phyloP scores from a whole-genome alignment of 768 basidiomycete genomes.

The Cystoderma amianthinum region DNA sequence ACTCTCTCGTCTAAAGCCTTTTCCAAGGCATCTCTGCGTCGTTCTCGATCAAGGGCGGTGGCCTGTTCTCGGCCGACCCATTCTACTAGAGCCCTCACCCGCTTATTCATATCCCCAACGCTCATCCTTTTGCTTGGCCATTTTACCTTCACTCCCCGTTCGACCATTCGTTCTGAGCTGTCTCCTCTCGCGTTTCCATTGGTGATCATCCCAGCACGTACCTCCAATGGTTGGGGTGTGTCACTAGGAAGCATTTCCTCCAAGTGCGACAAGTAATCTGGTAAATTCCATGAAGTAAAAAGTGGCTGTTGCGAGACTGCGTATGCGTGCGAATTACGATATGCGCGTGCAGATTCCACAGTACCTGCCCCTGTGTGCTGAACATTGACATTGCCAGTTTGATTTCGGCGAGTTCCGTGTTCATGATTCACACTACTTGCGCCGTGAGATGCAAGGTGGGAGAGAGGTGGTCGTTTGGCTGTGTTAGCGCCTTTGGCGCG shows the following conservation, averaged over 20 bases:
- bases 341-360: slow-evolving; percentile 54
- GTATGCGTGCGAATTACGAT: slow-evolving; percentile 75
- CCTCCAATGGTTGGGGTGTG: slow-evolving; percentile 66
- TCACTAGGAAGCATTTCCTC: slow-evolving; percentile 77
- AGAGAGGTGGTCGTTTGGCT: slow-evolving; percentile 28
- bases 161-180: slow-evolving; percentile 53
- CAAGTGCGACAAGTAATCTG: slow-evolving; percentile 88
- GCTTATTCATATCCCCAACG: slow-evolving; percentile 96
- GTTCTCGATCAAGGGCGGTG: slow-evolving; percentile 60
- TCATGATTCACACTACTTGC: slow-evolving; percentile 30
- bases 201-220: slow-evolving; percentile 49
- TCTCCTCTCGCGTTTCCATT: slow-evolving; percentile 30
- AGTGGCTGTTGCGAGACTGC: slow-evolving; percentile 73
- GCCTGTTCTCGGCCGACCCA: slow-evolving; percentile 92
- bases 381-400: slow-evolving; percentile 27
- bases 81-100: slow-evolving; percentile 83
- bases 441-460: slow-evolving; percentile 18
- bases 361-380: slow-evolving; percentile 28
- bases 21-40: slow-evolving; percentile 63
- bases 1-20: slow-evolving; percentile 37
- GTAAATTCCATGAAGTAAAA: slow-evolving; percentile 84
- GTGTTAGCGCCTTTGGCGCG: slow-evolving; percentile 32
- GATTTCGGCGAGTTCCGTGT: slow-evolving; percentile 42
- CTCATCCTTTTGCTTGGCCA: slow-evolving; percentile 95
- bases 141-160: slow-evolving; percentile 81